Evolutionary conservation across 768 basidiomycete genomes (phyloP).

Genomic region (Kwoniella heveanensis): DNA sequence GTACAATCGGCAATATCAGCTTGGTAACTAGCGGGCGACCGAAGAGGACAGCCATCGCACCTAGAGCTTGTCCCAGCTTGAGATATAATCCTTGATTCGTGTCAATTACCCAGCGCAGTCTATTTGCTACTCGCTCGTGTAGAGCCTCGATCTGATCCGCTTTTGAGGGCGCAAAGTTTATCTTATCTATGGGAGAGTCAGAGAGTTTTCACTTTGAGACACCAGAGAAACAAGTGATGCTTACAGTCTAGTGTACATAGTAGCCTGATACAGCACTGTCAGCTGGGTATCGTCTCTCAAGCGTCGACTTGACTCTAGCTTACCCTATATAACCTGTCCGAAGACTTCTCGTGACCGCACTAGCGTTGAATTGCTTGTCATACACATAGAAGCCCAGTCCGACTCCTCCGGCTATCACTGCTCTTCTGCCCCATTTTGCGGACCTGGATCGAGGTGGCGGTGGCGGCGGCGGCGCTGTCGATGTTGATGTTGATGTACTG

Average conservation of each 20-base stretch:
- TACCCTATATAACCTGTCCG: constrained; percentile 64
- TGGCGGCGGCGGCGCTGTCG: background rate
- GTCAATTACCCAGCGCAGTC: constrained; percentile 72
- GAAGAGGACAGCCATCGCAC: too few species aligned
- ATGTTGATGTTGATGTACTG: background rate
- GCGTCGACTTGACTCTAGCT: constrained; percentile 11
- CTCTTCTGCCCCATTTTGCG: constrained; percentile 31
- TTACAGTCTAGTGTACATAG: constrained; percentile 54
- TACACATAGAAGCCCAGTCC: constrained; percentile 59
- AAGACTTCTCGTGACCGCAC: constrained; percentile 63
- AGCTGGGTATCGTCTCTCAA: background rate
- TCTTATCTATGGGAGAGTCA: constrained; percentile 66
- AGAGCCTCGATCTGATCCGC: constrained; percentile 73
- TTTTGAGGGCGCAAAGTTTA: constrained; percentile 73
- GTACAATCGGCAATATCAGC: too few species aligned
- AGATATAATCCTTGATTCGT: constrained; percentile 68
- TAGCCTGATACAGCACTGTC: constrained; percentile 26
- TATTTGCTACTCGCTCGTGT: constrained; percentile 79
- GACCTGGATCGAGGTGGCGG: constrained; percentile 21
- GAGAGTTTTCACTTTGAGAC: too few species aligned
- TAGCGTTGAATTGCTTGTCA: constrained; percentile 65
- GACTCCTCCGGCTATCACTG: constrained; percentile 50
- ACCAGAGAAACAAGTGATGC: constrained; percentile 18
- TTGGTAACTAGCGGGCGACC: too few species aligned
- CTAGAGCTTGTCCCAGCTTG: constrained; percentile 53